phyloP scores from a whole-genome alignment of 176 grass and related monocot species.

The Musa beccarii region DNA sequence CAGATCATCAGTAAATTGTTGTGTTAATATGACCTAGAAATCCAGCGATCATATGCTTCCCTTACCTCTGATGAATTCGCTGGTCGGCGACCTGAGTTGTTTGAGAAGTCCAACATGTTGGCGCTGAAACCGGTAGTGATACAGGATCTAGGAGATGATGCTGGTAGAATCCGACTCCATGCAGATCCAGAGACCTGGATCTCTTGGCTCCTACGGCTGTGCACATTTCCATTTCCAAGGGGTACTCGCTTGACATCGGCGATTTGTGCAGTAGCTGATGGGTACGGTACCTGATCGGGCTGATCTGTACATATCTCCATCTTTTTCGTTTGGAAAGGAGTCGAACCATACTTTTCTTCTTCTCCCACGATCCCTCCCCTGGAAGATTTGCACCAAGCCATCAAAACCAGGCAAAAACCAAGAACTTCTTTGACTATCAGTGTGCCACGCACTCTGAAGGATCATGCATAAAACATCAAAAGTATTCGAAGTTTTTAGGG shows the following conservation, averaged over 20 bases:
- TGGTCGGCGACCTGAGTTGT: slow-evolving; percentile 34
- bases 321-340: slow-evolving; percentile 27
- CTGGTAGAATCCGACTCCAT: slow-evolving; percentile 50
- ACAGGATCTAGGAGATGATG: slow-evolving; percentile 74
- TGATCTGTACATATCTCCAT: slow-evolving; percentile 34
- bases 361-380: slow-evolving; percentile 40
- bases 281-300: not conserved
- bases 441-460: not conserved
- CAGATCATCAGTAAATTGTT: not conserved
- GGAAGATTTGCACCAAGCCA: not conserved
- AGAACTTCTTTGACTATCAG: too few relatives aligned
- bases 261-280: slow-evolving; percentile 26
- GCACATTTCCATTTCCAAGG: not conserved
- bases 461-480: slow-evolving; percentile 14
- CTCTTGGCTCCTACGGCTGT: slow-evolving; percentile 30
- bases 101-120: slow-evolving; percentile 82
- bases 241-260: slow-evolving; percentile 7
- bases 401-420: too few relatives aligned
- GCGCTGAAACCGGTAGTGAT: slow-evolving; percentile 48
- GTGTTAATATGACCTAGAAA: not conserved
- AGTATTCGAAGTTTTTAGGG: not conserved
- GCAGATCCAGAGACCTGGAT: slow-evolving; percentile 41
- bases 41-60: not conserved
- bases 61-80: slow-evolving; percentile 88
- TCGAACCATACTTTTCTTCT: slow-evolving; percentile 34